Base-by-base conservation (phyloP, 2,329 filamentous ascomycete species). In the Colletotrichum sp. region DNA sequence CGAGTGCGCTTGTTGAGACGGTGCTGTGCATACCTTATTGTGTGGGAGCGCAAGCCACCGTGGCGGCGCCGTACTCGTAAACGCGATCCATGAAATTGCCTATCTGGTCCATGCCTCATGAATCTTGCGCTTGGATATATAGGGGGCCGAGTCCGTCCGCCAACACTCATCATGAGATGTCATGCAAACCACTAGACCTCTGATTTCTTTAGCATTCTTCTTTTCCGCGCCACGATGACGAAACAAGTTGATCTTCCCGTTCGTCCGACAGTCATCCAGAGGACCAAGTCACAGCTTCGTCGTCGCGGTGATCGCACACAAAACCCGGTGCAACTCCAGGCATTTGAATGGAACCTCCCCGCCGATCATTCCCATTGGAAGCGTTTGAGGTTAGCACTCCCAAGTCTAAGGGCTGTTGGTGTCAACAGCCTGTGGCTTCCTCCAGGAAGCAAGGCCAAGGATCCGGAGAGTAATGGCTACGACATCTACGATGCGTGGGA, bases 401-500 rank as follows among this genome's bases (percentile, higher is more conserved):
- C 74, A 3, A 65, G 44, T 4, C 71, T 76, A 12, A 74, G 34
- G n/a, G 30, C 63, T 6, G 12, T 76, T 26, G 74, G 74, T 10
- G 36, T 76, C 34, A 65, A 26, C 57, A 76, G 70, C 5, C 64
- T 76, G 5, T 76, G 74, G 74, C 59, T 76, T 15, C 74, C 74
- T 9, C 74, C 74, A 5, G 74, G 74, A 13, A 76, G 74, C 64
- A 76, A 76, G 36, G 74, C 74, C 39, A 76, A 76, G 24, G 70
- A 74, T 21, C 70, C 70, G 4, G 74, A 74, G 60, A 76, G 74
- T 8, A 76, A 76, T 9, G 74, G 74, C 57, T 76, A 76, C 59
- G 74, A 76, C 49, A 76, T 76, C 28, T 76, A 76, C 59, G 74
- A 76, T 21, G 70, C 70, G 15, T 76, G 74, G 74, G 74, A 76